Evolutionary conservation across 306 rosid species (phyloP).

Genomic region (Potentilla sterilis): DNA sequence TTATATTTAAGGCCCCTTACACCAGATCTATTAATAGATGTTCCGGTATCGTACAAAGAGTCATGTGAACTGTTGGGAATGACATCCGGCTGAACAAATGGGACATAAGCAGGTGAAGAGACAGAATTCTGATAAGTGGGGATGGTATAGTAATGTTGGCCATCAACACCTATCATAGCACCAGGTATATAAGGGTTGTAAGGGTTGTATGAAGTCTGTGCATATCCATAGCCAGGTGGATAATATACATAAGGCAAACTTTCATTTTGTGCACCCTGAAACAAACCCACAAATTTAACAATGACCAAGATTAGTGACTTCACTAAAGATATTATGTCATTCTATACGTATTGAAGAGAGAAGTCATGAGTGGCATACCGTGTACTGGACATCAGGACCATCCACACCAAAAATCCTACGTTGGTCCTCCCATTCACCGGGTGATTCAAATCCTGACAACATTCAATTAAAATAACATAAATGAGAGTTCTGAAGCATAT

Average conservation of each 20-base stretch:
- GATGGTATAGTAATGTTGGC: constrained; percentile 60
- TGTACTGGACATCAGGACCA: constrained; percentile 66
- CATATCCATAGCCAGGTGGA: constrained; percentile 81
- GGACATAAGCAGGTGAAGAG: constrained; percentile 64
- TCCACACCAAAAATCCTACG: constrained; percentile 71
- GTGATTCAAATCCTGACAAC: constrained; percentile 75
- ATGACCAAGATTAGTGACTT: neutral
- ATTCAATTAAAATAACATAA: constrained; percentile 18
- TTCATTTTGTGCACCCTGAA: constrained; percentile 86
- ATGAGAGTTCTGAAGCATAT: constrained; percentile 9
- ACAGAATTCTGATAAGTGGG: constrained; percentile 64
- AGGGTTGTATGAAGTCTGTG: constrained; percentile 96
- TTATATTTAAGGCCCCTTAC: constrained; percentile 63
- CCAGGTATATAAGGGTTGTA: constrained; percentile 97
- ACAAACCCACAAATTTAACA: constrained; percentile 23
- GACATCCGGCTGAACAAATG: constrained; percentile 66
- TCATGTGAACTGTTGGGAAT: constrained; percentile 54
- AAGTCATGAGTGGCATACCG: constrained; percentile 42
- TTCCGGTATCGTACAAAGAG: constrained; percentile 45
- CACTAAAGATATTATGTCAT: neutral
- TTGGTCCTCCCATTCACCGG: constrained; percentile 93
- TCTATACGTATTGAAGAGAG: neutral
- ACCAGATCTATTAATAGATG: constrained; percentile 58
- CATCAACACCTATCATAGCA: constrained; percentile 81
- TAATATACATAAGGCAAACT: constrained; percentile 77